Percentiles rank a stretch among this genome's conserved stretches.
These are phyloP conservation scores for Astrothelium subdiscretum DNA, from an alignment of 495 filamentous ascomycete species.

Conservation along the genomic window DNA sequence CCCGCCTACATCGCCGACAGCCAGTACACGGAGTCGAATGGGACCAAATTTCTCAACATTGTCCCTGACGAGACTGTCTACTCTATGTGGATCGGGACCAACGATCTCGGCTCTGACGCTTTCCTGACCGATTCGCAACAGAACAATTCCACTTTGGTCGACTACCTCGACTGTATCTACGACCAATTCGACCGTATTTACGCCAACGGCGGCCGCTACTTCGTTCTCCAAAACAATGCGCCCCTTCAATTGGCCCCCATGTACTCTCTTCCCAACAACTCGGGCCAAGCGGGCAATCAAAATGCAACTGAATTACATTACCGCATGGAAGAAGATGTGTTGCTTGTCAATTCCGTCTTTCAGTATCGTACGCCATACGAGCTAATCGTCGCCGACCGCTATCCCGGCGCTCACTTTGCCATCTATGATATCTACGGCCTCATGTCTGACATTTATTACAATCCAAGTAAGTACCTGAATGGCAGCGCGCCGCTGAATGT, in stretches of 20 bases:
- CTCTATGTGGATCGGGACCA: constrained; percentile 68
- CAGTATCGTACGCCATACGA: constrained; percentile 50
- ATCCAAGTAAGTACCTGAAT: constrained; percentile 48
- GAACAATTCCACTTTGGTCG: neutral
- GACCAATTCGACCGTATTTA: constrained; percentile 47
- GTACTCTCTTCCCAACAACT: constrained; percentile 41
- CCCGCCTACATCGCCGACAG: constrained; percentile 56
- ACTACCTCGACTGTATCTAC: constrained; percentile 56
- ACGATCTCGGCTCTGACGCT: constrained; percentile 53
- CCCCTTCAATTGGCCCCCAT: constrained; percentile 52
- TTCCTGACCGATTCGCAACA: constrained; percentile 53
- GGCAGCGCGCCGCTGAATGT: constrained; percentile 48
- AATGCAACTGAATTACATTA: constrained; percentile 44
- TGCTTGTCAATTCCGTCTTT: constrained; percentile 48
- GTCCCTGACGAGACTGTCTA: constrained; percentile 51
- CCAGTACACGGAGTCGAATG: constrained; percentile 27
- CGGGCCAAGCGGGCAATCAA: constrained; percentile 39
- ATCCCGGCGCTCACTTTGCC: constrained; percentile 48
- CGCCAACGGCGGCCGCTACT: constrained; percentile 51
- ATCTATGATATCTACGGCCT: constrained; percentile 54
- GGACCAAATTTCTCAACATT: constrained; percentile 40
- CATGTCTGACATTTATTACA: constrained; percentile 49
- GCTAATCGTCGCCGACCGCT: constrained; percentile 38
- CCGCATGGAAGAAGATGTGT: constrained; percentile 52
- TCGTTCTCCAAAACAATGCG: constrained; percentile 54